phyloP scores from a whole-genome alignment of 352 stramenopile species.

The Phytophthora tubulina region DNA sequence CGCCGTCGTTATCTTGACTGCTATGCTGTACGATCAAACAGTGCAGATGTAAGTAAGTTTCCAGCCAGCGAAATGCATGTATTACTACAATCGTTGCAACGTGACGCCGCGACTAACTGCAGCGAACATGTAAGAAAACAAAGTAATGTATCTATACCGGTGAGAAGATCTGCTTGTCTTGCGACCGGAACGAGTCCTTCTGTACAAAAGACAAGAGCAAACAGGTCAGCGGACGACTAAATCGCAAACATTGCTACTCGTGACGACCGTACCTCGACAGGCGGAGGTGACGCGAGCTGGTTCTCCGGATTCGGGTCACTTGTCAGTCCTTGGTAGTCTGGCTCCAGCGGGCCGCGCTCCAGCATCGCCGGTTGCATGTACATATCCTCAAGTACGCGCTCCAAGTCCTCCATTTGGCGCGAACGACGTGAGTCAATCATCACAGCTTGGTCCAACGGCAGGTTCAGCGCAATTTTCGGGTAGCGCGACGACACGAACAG shows the following conservation, averaged over 20 bases:
- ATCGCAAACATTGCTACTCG: background rate
- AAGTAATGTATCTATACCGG: conserved; percentile 42
- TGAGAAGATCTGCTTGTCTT: conserved; percentile 49
- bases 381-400: conserved; percentile 64
- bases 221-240: conserved; percentile 25
- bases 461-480: conserved; percentile 68
- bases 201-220: conserved; percentile 32
- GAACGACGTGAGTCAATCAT: conserved; percentile 70
- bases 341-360: conserved; percentile 70
- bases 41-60: conserved; percentile 27
- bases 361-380: conserved; percentile 78
- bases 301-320: conserved; percentile 72
- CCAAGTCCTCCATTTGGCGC: conserved; percentile 63
- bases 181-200: conserved; percentile 47
- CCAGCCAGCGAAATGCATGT: conserved; percentile 40
- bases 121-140: conserved; percentile 1
- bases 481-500: conserved; percentile 78
- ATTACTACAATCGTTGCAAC: conserved; percentile 43
- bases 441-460: conserved; percentile 83
- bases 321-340: conserved; percentile 78
- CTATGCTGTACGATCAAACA: conserved; percentile 26
- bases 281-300: conserved; percentile 72
- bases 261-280: conserved; percentile 53
- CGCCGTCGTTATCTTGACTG: conserved; percentile 13
- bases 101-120: conserved; percentile 11